Evolutionary conservation across 176 grass and related monocot genomes (phyloP).

Genomic region (Triticum dicoccoides): DNA sequence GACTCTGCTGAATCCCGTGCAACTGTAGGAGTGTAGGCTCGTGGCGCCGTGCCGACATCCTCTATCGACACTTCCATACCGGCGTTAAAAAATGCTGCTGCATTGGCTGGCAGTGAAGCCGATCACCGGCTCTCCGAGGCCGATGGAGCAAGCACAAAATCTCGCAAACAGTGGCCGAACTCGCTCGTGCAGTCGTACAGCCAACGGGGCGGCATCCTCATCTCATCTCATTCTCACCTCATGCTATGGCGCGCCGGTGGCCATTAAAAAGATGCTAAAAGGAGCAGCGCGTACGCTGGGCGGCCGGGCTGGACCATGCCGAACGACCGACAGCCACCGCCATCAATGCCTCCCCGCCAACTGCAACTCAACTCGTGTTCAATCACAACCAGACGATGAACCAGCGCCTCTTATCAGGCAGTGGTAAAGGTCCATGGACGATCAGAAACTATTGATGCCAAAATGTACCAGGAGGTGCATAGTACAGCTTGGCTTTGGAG

Average conservation of each 20-base stretch:
- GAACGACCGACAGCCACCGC: slow-evolving; percentile 8
- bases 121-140: background rate
- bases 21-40: slow-evolving; percentile 30
- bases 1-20: background rate
- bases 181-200: no score
- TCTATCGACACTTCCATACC: background rate
- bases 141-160: slow-evolving; percentile 22
- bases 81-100: slow-evolving; percentile 11
- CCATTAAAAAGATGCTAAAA: slow-evolving; percentile 35
- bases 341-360: slow-evolving; percentile 17
- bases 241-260: no score
- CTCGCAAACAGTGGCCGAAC: slow-evolving; percentile 18
- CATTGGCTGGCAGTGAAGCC: background rate
- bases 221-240: no score
- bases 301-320: slow-evolving; percentile 30
- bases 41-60: slow-evolving; percentile 44
- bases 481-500: background rate
- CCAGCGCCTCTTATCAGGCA: background rate
- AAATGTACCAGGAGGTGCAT: background rate
- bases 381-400: slow-evolving; percentile 7
- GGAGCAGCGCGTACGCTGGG: background rate
- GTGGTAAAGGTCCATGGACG: slow-evolving; percentile 9
- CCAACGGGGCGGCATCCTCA: no score
- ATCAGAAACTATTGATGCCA: background rate
- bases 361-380: background rate